phyloP scores from a whole-genome alignment of 2,329 filamentous ascomycete species.

The Alternaria viburni region DNA sequence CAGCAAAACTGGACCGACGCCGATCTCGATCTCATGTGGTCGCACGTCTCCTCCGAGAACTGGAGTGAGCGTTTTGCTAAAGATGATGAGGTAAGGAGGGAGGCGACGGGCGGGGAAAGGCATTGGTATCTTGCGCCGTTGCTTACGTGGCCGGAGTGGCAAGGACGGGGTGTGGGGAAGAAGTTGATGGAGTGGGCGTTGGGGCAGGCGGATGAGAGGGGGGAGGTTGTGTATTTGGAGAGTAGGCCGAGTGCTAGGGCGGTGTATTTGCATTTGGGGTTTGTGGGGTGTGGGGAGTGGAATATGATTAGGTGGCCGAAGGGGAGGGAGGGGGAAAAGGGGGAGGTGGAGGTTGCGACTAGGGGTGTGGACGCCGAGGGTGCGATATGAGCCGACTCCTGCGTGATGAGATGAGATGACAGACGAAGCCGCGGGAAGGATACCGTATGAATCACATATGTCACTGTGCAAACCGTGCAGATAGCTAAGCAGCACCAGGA shows the following conservation, averaged over 20 bases:
- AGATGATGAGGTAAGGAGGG: constrained; percentile 25
- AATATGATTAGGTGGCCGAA: constrained; percentile 23
- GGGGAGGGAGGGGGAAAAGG: background rate
- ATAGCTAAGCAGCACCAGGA: background rate
- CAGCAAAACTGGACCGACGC: background rate
- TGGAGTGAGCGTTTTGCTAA: constrained; percentile 28
- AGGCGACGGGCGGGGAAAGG: constrained; percentile 23
- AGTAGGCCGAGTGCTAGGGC: constrained; percentile 26
- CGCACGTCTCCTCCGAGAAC: background rate
- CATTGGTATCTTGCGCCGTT: constrained; percentile 44
- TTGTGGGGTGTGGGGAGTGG: constrained; percentile 24
- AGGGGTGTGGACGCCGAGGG: background rate
- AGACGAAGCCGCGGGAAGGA: background rate
- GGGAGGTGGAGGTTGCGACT: background rate
- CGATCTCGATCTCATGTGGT: too few species aligned
- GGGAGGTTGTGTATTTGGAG: constrained; percentile 41
- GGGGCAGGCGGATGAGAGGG: constrained; percentile 34
- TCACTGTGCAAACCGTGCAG: background rate
- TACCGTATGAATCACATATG: background rate
- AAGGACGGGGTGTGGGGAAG: constrained; percentile 37
- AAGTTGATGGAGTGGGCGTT: constrained; percentile 40
- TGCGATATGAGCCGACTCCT: background rate
- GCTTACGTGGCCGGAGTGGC: constrained; percentile 37
- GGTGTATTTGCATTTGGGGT: constrained; percentile 41
- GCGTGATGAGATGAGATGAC: background rate